A percentile compares a stretch with the other conserved stretches of the same genome.
phyloP scores from a whole-genome alignment of 139 green algal species.

The Chlorella vulgaris region DNA sequence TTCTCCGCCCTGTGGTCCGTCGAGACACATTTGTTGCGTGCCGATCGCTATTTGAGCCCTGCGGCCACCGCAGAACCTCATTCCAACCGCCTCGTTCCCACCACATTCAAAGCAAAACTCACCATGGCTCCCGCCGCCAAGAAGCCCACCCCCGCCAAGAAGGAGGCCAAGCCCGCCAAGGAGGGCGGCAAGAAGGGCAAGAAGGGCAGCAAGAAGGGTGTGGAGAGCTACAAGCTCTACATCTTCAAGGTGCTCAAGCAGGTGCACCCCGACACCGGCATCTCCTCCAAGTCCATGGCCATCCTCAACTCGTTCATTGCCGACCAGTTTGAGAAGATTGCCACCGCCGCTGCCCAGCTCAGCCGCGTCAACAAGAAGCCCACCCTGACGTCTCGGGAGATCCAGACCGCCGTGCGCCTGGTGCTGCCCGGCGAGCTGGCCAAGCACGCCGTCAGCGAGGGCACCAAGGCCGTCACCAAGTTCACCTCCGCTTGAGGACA shows the following conservation, averaged over 20 bases:
- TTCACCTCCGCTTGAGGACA: background rate
- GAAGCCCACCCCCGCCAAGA: too few species aligned
- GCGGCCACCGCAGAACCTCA: too few species aligned
- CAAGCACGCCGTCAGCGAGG: slow-evolving; percentile 62
- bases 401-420: slow-evolving; percentile 88
- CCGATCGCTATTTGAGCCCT: too few species aligned
- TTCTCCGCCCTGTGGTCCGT: too few species aligned
- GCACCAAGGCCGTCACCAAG: slow-evolving; percentile 8
- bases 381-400: slow-evolving; percentile 88
- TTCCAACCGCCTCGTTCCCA: slow-evolving; percentile 18
- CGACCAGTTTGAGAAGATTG: slow-evolving; percentile 89
- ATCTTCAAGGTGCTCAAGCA: slow-evolving; percentile 73
- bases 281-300: slow-evolving; percentile 82
- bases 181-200: too few species aligned
- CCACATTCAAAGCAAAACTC: too few species aligned
- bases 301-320: slow-evolving; percentile 86
- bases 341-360: slow-evolving; percentile 77
- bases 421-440: slow-evolving; percentile 72
- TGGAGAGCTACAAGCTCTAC: slow-evolving; percentile 48
- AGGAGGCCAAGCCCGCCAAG: too few species aligned
- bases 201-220: too few species aligned
- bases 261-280: slow-evolving; percentile 87
- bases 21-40: too few species aligned
- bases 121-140: too few species aligned
- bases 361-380: slow-evolving; percentile 88